Conservation (phyloP, 257 asterid genomes). For the Przewalskia tangutica region DNA sequence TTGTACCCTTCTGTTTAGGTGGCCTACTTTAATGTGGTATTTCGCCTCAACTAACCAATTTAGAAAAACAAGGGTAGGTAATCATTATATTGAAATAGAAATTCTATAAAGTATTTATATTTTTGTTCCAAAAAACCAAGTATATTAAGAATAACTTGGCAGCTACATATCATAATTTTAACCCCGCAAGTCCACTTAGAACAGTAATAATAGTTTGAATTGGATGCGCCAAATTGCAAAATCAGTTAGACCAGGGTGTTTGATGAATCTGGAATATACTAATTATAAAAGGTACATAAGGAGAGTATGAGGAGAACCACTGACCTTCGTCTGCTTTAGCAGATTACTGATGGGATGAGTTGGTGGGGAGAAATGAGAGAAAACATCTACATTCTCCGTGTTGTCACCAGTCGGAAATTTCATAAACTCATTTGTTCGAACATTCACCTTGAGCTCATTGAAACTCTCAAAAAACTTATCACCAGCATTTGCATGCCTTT, state of each 20-base stretch:
- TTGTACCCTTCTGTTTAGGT: not conserved
- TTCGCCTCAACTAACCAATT: not conserved
- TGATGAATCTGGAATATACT: not conserved
- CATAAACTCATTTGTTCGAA: conserved; percentile 32
- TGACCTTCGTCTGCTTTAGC: conserved; percentile 53
- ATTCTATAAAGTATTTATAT: too few species aligned
- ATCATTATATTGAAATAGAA: not conserved
- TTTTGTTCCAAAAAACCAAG: not conserved
- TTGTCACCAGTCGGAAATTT: conserved; percentile 32
- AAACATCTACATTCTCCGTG: conserved; percentile 38
- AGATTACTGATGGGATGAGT: conserved; percentile 29
- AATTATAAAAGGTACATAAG: not conserved
- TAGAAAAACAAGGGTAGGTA: not conserved
- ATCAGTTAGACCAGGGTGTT: not conserved
- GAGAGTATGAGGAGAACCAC: conserved; percentile 3
- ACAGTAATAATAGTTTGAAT: not conserved
- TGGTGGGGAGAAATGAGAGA: conserved; percentile 40
- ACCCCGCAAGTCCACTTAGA: not conserved
- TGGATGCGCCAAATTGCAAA: not conserved
- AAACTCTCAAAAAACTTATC: conserved; percentile 46
- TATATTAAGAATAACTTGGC: not conserved
- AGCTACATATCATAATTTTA: not conserved
- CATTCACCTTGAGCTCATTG: conserved; percentile 43
- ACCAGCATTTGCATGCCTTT: conserved; percentile 30
- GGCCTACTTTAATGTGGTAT: not conserved